Conservation (phyloP, 2,329 filamentous ascomycete species). For the Aspergillus ruber region DNA sequence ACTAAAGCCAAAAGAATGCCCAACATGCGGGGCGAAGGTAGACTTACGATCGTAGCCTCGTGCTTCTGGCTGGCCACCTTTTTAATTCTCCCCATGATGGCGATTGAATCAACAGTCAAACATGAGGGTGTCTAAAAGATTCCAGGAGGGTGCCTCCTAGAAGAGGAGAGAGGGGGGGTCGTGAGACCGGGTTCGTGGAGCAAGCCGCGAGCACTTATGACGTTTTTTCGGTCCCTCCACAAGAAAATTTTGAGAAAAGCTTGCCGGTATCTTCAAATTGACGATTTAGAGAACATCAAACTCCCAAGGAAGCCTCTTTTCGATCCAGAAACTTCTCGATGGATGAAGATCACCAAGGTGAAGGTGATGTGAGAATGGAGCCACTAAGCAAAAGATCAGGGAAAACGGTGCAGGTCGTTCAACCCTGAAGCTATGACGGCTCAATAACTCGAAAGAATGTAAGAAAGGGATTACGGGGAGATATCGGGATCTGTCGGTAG, state of each 20-base stretch:
- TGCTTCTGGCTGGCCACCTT: conserved; percentile 48
- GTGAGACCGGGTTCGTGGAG: conserved; percentile 25
- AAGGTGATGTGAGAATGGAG: conserved; percentile 11
- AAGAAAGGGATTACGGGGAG: background rate
- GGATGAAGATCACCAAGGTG: conserved; percentile 3
- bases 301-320: background rate
- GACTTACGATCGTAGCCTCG: conserved; percentile 45
- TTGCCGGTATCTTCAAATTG: background rate
- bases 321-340: background rate
- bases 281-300: background rate
- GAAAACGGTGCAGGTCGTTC: conserved; percentile 40
- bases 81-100: conserved; percentile 48
- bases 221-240: conserved; percentile 27
- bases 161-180: conserved; percentile 18
- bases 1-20: conserved; percentile 1
- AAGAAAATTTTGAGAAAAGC: background rate
- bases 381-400: conserved; percentile 21
- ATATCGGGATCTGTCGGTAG: background rate
- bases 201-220: conserved; percentile 31
- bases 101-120: conserved; percentile 28
- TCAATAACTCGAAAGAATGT: conserved; percentile 1
- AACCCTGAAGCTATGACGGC: conserved; percentile 18
- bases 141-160: conserved; percentile 24
- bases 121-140: conserved; percentile 30
- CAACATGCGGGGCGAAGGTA: conserved; percentile 7